A percentile compares a stretch with the other conserved stretches of the same genome.
phyloP scores from a whole-genome alignment of 1,284 basidiomycete species.

The Trametes polyzona region DNA sequence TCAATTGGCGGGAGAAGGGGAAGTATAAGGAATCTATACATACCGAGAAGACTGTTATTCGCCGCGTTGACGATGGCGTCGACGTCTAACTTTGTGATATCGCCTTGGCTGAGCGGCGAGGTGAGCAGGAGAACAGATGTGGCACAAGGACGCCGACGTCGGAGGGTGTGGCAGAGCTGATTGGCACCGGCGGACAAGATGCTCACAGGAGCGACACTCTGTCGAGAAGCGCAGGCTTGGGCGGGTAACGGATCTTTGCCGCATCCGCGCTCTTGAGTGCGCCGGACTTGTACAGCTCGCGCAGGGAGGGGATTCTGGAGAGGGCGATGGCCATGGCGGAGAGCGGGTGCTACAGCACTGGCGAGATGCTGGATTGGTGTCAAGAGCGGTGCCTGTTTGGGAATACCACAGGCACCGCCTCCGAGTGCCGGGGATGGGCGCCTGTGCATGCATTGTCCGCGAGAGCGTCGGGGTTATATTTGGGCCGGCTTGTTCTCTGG shows the following conservation, averaged over 20 bases:
- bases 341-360: not conserved
- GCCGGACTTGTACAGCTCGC: slow-evolving; percentile 49
- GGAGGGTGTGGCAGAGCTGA: slow-evolving; percentile 1
- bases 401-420: slow-evolving; percentile 12
- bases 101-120: slow-evolving; percentile 59
- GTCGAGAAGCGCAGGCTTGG: slow-evolving; percentile 46
- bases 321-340: slow-evolving; percentile 42
- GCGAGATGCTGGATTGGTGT: slow-evolving; percentile 4
- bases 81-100: slow-evolving; percentile 74
- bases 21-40: slow-evolving; percentile 23
- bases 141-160: slow-evolving; percentile 6
- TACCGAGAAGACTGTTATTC: slow-evolving; percentile 76
- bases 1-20: slow-evolving; percentile 8
- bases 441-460: slow-evolving; percentile 7
- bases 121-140: slow-evolving; percentile 3
- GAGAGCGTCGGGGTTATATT: slow-evolving; percentile 14
- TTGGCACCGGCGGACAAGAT: not conserved
- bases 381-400: not conserved
- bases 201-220: slow-evolving; percentile 67
- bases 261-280: slow-evolving; percentile 37
- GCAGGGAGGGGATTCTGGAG: slow-evolving; percentile 54
- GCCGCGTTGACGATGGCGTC: slow-evolving; percentile 92
- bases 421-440: slow-evolving; percentile 8
- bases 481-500: slow-evolving; percentile 33
- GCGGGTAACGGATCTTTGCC: slow-evolving; percentile 38